These are phyloP conservation scores for Powellomyces hirtus DNA, from an alignment of 192 early-diverging fungal genomes.

Conservation along the genomic window DNA sequence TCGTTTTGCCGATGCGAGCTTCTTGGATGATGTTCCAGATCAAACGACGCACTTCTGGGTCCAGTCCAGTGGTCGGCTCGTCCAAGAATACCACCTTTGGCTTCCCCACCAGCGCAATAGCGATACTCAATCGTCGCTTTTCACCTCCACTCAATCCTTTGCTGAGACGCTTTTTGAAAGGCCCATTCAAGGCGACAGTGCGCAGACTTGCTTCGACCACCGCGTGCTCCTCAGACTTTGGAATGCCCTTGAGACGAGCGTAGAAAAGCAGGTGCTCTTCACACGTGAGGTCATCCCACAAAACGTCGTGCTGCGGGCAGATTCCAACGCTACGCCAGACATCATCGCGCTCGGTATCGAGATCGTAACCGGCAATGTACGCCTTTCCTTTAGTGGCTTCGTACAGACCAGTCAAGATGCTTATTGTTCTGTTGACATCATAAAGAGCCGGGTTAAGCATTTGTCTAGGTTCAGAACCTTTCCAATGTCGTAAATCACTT, in stretches of 20 bases:
- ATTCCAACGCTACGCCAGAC: conserved; percentile 68
- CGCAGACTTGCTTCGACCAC: conserved; percentile 49
- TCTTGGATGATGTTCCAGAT: conserved; percentile 73
- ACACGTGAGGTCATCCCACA: conserved; percentile 74
- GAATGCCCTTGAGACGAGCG: conserved; percentile 72
- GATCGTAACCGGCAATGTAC: conserved; percentile 57
- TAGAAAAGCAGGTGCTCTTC: conserved; percentile 73
- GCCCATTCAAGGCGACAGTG: conserved; percentile 50
- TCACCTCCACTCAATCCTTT: conserved; percentile 75
- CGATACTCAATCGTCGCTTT: conserved; percentile 59
- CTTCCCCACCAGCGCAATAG: conserved; percentile 46
- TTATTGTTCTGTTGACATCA: conserved; percentile 40
- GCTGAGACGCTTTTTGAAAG: conserved; percentile 51
- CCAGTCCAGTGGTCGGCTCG: conserved; percentile 78
- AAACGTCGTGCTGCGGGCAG: conserved; percentile 72
- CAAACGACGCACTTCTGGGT: conserved; percentile 67
- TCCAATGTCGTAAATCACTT: neutral
- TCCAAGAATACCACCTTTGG: conserved; percentile 76
- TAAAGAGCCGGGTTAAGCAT: neutral
- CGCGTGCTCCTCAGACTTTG: conserved; percentile 41
- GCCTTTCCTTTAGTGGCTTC: conserved; percentile 58
- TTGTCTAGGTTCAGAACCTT: neutral
- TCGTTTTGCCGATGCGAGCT: conserved; percentile 58
- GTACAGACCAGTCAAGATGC: conserved; percentile 71
- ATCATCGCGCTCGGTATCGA: conserved; percentile 49